These are phyloP conservation scores for Pontederia paniculata DNA, from an alignment of 176 grass and related monocot species.

Conservation along the genomic window DNA sequence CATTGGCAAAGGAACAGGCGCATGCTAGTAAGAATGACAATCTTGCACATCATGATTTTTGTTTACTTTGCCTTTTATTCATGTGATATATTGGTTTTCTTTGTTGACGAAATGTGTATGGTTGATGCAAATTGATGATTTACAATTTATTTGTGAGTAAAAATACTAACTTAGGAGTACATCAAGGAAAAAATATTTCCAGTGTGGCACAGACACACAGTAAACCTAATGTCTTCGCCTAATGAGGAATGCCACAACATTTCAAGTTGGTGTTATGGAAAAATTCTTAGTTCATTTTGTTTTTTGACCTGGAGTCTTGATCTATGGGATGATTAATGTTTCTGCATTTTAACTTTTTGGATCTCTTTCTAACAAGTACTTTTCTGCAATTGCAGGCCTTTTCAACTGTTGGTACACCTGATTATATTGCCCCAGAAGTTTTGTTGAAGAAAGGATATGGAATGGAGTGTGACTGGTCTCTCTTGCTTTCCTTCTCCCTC, in stretches of 20 bases:
- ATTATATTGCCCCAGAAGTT: conserved; percentile 82
- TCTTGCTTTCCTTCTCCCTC: conserved; percentile 5
- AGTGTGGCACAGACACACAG: too few species aligned
- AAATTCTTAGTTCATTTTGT: too few species aligned
- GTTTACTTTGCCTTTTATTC: not conserved
- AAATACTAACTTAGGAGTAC: too few species aligned
- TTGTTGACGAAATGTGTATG: conserved; percentile 4
- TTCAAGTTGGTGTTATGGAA: too few species aligned
- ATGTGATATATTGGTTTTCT: conserved; percentile 14
- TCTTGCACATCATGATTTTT: not conserved
- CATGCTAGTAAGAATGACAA: not conserved
- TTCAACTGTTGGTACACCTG: conserved; percentile 72
- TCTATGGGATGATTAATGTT: not conserved
- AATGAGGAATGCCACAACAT: too few species aligned
- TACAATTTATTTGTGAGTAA: too few species aligned
- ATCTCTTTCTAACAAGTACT: conserved; percentile 3
- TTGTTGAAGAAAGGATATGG: conserved; percentile 66
- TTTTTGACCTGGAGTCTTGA: too few species aligned
- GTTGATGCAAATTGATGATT: not conserved
- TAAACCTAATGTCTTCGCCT: too few species aligned
- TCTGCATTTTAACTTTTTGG: not conserved
- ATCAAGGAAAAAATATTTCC: too few species aligned
- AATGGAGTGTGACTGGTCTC: conserved; percentile 69
- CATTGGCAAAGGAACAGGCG: conserved; percentile 12
- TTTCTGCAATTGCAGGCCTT: conserved; percentile 38